phyloP scores from a whole-genome alignment of 2,329 filamentous ascomycete species.

The Orbilia blumenaviensis region DNA sequence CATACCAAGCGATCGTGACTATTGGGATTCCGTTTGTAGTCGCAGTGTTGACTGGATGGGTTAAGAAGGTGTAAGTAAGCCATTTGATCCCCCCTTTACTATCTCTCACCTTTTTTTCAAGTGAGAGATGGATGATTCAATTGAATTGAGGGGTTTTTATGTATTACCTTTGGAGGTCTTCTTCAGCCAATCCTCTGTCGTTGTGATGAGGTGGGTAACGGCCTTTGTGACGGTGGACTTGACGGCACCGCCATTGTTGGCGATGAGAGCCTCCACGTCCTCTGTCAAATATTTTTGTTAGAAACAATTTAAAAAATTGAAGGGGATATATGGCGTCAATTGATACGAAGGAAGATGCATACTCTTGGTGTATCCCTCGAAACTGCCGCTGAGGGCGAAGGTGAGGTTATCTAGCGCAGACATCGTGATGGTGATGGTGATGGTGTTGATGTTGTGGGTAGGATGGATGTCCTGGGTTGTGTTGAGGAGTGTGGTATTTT shows the following conservation, averaged over 20 bases:
- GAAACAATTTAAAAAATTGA: constrained; percentile 25
- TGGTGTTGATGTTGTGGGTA: neutral
- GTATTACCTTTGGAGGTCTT: constrained; percentile 64
- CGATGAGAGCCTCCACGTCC: constrained; percentile 64
- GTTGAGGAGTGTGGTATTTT: constrained; percentile 24
- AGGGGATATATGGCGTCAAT: constrained; percentile 23
- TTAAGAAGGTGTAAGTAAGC: neutral
- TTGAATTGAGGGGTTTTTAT: no score
- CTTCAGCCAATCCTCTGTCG: constrained; percentile 66
- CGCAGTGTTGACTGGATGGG: constrained; percentile 6
- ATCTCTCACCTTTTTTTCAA: no score
- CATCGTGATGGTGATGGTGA: constrained; percentile 23
- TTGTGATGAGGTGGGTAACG: constrained; percentile 70
- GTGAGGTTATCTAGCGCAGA: constrained; percentile 64
- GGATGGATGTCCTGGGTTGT: neutral
- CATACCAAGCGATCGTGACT: constrained; percentile 24
- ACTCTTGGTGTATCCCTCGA: constrained; percentile 67
- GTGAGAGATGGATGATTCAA: no score
- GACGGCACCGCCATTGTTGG: constrained; percentile 65
- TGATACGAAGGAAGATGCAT: no score
- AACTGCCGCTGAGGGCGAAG: constrained; percentile 71
- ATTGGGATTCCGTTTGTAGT: constrained; percentile 27
- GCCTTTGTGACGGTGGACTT: constrained; percentile 65
- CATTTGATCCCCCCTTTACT: no score
- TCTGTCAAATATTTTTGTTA: constrained; percentile 47